phyloP scores from a whole-genome alignment of 441 rosid genomes.

The Gossypium gossypioides region DNA sequence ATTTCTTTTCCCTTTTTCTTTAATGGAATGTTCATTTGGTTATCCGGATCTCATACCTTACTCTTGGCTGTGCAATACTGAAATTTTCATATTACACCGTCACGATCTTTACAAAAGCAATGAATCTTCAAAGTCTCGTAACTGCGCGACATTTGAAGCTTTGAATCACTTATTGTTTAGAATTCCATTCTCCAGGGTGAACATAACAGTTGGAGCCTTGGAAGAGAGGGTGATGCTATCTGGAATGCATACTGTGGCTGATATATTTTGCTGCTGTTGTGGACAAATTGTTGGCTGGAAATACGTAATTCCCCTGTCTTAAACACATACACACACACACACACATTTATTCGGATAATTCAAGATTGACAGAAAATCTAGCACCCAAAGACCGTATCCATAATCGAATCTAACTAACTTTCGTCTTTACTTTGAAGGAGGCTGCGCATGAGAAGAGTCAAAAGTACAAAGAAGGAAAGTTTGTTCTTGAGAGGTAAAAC shows the following conservation, averaged over 20 bases:
- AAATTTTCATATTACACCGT: not conserved
- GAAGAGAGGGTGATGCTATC: constrained; percentile 79
- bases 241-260: constrained; percentile 78
- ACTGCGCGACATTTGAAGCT: not conserved
- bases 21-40: not conserved
- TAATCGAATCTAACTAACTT: not conserved
- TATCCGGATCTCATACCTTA: not conserved
- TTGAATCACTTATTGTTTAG: not conserved
- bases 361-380: not conserved
- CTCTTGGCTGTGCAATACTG: not conserved
- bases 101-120: not conserved
- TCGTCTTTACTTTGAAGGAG: constrained; percentile 31
- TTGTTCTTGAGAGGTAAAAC: constrained; percentile 63
- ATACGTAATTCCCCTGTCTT: constrained; percentile 43
- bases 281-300: constrained; percentile 94
- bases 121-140: not conserved
- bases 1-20: not conserved
- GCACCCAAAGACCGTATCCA: not conserved
- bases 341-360: not conserved
- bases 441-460: constrained; percentile 63
- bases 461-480: constrained; percentile 75
- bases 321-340: not conserved
- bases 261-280: constrained; percentile 76
- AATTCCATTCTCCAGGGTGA: constrained; percentile 47
- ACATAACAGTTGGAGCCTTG: constrained; percentile 46